phyloP scores from a whole-genome alignment of 768 basidiomycete genomes.

The Boletus edulis region DNA sequence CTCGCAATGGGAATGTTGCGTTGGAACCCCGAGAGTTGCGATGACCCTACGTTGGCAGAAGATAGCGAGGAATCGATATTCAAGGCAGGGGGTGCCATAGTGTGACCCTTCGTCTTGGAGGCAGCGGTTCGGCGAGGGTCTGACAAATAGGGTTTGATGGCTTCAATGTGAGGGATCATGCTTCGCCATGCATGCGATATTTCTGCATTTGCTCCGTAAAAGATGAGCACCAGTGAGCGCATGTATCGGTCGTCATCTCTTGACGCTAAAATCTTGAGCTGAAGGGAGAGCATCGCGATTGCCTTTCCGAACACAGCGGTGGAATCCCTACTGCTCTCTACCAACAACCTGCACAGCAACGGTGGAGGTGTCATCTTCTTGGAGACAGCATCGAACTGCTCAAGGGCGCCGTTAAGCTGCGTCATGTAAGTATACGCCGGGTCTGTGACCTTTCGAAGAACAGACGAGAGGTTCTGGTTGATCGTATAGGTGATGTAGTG shows the following conservation, averaged over 20 bases:
- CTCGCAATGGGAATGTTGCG: conserved; percentile 28
- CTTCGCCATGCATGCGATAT: conserved; percentile 81
- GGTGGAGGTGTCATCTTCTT: conserved; percentile 68
- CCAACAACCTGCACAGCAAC: conserved; percentile 67
- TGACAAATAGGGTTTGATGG: conserved; percentile 62
- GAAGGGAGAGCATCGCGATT: conserved; percentile 76
- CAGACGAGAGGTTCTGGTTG: conserved; percentile 77
- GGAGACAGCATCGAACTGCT: conserved; percentile 85
- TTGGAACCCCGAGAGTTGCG: conserved; percentile 21
- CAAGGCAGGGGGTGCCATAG: conserved; percentile 24
- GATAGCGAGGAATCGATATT: conserved; percentile 26
- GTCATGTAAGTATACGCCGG: conserved; percentile 80
- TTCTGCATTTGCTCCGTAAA: conserved; percentile 90
- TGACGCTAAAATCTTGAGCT: conserved; percentile 72
- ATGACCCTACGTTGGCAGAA: conserved; percentile 26
- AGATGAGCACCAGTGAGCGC: conserved; percentile 78
- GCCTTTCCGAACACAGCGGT: conserved; percentile 85
- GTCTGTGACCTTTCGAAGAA: conserved; percentile 81
- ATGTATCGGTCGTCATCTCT: conserved; percentile 85
- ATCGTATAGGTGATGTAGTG: conserved; percentile 83
- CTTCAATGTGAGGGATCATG: conserved; percentile 68
- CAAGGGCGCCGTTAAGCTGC: conserved; percentile 82
- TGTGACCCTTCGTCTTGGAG: conserved; percentile 28
- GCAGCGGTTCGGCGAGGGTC: conserved; percentile 39
- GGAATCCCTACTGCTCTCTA: conserved; percentile 82